Percentiles rank a stretch among this genome's conserved stretches.
Conservation (phyloP, 768 basidiomycete species). For the Crucibulum laeve region DNA sequence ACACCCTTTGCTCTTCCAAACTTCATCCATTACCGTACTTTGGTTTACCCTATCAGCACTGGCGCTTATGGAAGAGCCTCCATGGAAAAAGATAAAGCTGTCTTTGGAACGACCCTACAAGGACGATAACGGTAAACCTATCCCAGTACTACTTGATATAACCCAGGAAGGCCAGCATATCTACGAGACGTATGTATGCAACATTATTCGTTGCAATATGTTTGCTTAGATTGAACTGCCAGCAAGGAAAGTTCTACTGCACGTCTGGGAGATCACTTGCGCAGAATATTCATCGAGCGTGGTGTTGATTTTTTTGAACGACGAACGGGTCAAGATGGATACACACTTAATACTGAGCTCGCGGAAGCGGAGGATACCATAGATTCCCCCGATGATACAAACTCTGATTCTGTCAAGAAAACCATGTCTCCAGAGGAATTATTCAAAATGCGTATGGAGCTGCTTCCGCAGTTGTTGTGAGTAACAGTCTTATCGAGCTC, state of each 20-base stretch:
- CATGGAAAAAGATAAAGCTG: conserved; percentile 59
- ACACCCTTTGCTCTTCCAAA: no score
- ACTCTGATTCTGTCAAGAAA: conserved; percentile 4
- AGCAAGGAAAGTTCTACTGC: conserved; percentile 56
- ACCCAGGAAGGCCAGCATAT: conserved; percentile 62
- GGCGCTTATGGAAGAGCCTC: conserved; percentile 30
- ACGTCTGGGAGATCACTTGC: conserved; percentile 59
- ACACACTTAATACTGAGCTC: conserved; percentile 3
- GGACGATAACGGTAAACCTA: conserved; percentile 62
- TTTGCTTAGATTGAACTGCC: conserved; percentile 9
- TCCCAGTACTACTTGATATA: conserved; percentile 67
- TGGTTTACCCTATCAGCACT: no score
- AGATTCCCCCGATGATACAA: conserved; percentile 20
- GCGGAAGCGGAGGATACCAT: conserved; percentile 19
- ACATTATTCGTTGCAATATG: conserved; percentile 10
- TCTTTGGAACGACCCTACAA: conserved; percentile 81
- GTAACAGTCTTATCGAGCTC: conserved; percentile 21
- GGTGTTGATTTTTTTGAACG: conserved; percentile 74
- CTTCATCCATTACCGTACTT: no score
- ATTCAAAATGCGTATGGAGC: conserved; percentile 66
- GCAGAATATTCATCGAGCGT: conserved; percentile 69
- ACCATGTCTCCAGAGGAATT: conserved; percentile 48
- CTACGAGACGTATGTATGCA: conserved; percentile 61
- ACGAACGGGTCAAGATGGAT: conserved; percentile 2
- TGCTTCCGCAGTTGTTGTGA: conserved; percentile 70